Base-by-base conservation (phyloP, 495 filamentous ascomycete species). In the Aspergillus sclerotiicarbonarius region DNA sequence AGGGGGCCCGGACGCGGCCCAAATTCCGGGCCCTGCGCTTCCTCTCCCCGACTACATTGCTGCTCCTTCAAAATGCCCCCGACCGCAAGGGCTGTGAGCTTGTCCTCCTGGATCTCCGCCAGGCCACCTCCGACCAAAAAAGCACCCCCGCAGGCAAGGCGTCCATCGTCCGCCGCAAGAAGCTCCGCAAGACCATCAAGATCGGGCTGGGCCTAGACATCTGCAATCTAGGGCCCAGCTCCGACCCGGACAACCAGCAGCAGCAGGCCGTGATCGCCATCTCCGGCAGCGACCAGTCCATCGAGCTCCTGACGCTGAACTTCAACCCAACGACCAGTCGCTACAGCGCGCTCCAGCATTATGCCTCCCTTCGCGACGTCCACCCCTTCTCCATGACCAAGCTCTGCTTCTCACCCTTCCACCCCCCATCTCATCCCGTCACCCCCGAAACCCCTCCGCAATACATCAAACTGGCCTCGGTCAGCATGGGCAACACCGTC, bases 351-450 rank as follows among this genome's bases (percentile, higher is more conserved):
- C 80, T 95, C 62, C 76, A 75, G 53, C 71, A 77, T 0, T 87
- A 90, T 68, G 77, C 82, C 13, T 84, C 82, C 31, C 73, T 94
- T 54, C 83, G 81, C 53, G 76, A 86, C 19, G 92, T 91, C 15
- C 94, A 97, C 68, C 84, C 89, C 1, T 82, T 88, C 47, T 87
- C 90, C 58, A 95, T 97, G 69, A 97, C 93, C 5, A 88, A 87
- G 60, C 77, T 96, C 49, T 78, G 81, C 55, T 93, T 96, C 69
- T 93, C 92, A 6, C 79, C 80, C 29, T 90, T 90, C 68, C 71
- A 67, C 30, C 77, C 86, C 5, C 87, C 87, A 0, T 56, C 79
- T 47, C 76, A 76, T 41, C 73, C 78, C 9, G 66, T 76, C 39
- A 67, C 76, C 1, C 69, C 75, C 56, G 70, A 76, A 10, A 67